phyloP scores from a whole-genome alignment of 2,329 filamentous ascomycete genomes.

The Colletotrichum zoysiae region DNA sequence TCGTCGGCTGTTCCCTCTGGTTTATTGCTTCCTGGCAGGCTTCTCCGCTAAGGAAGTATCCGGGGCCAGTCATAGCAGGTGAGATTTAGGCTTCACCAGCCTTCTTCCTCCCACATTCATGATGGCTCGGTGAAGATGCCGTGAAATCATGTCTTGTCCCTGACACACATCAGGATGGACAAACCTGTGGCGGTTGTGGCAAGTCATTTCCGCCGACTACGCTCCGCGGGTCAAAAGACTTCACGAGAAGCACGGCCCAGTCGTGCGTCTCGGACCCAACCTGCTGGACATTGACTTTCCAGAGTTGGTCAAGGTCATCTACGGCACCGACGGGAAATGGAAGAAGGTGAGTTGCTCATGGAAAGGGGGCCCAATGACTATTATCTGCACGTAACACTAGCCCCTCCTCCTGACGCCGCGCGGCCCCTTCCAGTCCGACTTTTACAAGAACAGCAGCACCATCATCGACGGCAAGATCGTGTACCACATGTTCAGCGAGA shows the following conservation, averaged over 20 bases:
- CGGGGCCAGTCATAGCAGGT: slow-evolving; percentile 51
- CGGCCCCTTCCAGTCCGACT: slow-evolving; percentile 49
- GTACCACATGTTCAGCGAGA: slow-evolving; percentile 55
- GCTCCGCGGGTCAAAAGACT: slow-evolving; percentile 45
- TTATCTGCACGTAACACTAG: background rate
- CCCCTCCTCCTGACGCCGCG: background rate
- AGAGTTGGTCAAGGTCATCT: slow-evolving; percentile 47
- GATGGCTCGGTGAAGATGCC: too few species aligned
- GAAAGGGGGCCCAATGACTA: background rate
- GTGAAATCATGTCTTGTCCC: too few species aligned
- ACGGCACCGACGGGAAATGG: slow-evolving; percentile 47
- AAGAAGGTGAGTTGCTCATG: slow-evolving; percentile 31
- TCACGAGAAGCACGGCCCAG: slow-evolving; percentile 49
- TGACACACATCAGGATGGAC: slow-evolving; percentile 43
- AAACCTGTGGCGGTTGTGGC: slow-evolving; percentile 47
- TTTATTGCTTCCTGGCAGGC: slow-evolving; percentile 17
- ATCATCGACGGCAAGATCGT: slow-evolving; percentile 52
- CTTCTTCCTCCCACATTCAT: background rate
- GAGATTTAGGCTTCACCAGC: background rate
- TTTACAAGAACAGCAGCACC: slow-evolving; percentile 53
- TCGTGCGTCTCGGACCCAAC: slow-evolving; percentile 49
- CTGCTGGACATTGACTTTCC: slow-evolving; percentile 47
- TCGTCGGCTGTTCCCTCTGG: slow-evolving; percentile 13
- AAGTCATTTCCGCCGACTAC: slow-evolving; percentile 43
- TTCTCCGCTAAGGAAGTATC: slow-evolving; percentile 49